phyloP scores from a whole-genome alignment of 257 asterid genomes.

The Jacaranda copaia region DNA sequence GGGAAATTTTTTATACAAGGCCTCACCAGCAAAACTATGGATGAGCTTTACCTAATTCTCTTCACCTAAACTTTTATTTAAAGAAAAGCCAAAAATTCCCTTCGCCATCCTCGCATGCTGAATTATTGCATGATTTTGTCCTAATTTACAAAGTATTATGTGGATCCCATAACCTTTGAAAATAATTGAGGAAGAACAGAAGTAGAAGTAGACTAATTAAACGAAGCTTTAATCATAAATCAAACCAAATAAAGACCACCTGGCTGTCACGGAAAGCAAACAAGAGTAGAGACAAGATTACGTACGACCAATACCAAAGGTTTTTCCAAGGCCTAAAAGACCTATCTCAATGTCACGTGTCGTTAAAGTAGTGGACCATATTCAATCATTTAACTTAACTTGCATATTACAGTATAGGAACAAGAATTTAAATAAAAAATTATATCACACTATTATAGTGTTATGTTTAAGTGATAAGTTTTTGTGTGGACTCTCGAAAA shows the following conservation, averaged over 20 bases:
- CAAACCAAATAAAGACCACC: conserved; percentile 14
- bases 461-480: too few relatives aligned
- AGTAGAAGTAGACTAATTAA: conserved; percentile 6
- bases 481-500: too few relatives aligned
- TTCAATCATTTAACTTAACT: not conserved
- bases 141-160: not conserved
- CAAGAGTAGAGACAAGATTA: conserved; percentile 18
- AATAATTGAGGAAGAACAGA: not conserved
- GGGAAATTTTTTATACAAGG: too few relatives aligned
- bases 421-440: too few relatives aligned
- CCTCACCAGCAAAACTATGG: too few relatives aligned
- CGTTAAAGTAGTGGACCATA: not conserved
- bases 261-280: conserved; percentile 5
- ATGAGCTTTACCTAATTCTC: too few relatives aligned
- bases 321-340: conserved; percentile 20
- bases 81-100: not conserved
- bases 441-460: too few relatives aligned
- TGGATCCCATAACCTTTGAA: conserved; percentile 19
- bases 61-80: too few relatives aligned
- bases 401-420: too few relatives aligned
- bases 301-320: conserved; percentile 13
- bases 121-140: conserved; percentile 20
- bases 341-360: not conserved
- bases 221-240: not conserved
- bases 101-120: not conserved